Conservation (phyloP, 257 asterid genomes). For the Penstemon eatonii region DNA sequence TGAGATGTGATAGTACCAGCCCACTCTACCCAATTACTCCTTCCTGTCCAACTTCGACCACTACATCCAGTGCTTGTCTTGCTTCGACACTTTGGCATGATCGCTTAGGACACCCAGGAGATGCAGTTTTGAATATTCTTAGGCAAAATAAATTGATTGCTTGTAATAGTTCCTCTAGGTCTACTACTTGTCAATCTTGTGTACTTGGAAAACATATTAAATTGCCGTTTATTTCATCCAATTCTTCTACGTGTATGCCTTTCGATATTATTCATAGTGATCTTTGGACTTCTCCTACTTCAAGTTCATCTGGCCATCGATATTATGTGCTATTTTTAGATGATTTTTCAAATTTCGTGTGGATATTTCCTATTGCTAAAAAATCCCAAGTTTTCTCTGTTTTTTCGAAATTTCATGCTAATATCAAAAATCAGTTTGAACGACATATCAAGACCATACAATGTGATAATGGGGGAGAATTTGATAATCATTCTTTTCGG, state of each 20-base stretch:
- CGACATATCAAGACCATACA: neutral
- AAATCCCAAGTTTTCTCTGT: conserved; percentile 8
- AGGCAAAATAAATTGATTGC: too few species aligned
- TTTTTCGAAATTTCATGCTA: neutral
- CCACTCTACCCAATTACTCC: neutral
- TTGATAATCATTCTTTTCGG: neutral
- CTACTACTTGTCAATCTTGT: conserved; percentile 16
- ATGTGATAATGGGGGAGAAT: neutral
- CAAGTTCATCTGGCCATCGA: neutral
- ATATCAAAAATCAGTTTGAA: neutral
- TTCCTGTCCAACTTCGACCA: too few species aligned
- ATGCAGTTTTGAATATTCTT: too few species aligned
- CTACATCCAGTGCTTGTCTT: too few species aligned
- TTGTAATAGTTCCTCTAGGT: too few species aligned
- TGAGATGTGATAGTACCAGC: neutral
- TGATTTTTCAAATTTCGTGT: conserved; percentile 8
- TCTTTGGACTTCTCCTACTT: conserved; percentile 19
- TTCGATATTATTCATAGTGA: conserved; percentile 26
- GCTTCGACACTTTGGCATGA: too few species aligned
- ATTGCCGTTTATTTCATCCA: conserved; percentile 9
- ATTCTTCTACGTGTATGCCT: neutral
- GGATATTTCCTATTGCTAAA: neutral
- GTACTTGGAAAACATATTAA: conserved; percentile 6
- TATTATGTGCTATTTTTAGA: conserved; percentile 25
- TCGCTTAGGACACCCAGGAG: too few species aligned